A percentile compares a stretch with the other conserved stretches of the same genome.
Conservation (phyloP, 768 basidiomycete genomes). For the Coprinellus micaceus region DNA sequence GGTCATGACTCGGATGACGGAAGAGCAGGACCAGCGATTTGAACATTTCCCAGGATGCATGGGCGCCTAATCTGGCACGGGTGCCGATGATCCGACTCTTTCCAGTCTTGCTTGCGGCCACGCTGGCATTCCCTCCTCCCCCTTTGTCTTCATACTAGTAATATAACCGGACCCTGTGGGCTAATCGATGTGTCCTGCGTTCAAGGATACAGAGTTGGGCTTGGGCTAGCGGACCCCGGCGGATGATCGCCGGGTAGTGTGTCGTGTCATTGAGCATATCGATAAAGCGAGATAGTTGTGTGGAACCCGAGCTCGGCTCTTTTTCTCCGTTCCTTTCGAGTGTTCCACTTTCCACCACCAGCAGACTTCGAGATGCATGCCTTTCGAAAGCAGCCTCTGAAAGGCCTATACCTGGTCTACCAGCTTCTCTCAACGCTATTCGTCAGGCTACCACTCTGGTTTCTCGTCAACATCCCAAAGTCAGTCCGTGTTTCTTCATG, state of each 20-base stretch:
- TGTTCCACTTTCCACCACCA: too few relatives aligned
- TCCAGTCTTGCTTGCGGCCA: neutral
- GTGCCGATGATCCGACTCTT: neutral
- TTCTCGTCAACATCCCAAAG: slow-evolving; percentile 36
- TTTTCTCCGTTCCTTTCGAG: too few relatives aligned
- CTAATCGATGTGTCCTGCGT: too few relatives aligned
- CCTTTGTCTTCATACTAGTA: too few relatives aligned
- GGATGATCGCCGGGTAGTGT: too few relatives aligned
- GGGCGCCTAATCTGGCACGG: too few relatives aligned
- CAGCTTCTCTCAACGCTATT: slow-evolving; percentile 36
- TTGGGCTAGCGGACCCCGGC: too few relatives aligned
- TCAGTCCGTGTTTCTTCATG: slow-evolving; percentile 14
- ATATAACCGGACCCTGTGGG: too few relatives aligned
- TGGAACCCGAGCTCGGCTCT: too few relatives aligned
- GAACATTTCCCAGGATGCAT: neutral
- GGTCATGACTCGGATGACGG: slow-evolving; percentile 21
- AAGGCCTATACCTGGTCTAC: slow-evolving; percentile 44
- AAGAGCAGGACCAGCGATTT: neutral
- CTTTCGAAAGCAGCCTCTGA: slow-evolving; percentile 46
- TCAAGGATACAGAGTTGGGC: too few relatives aligned
- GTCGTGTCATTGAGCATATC: too few relatives aligned
- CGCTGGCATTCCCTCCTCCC: neutral
- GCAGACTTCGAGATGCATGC: slow-evolving; percentile 17
- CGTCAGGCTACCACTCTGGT: slow-evolving; percentile 48
- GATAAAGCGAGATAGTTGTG: too few relatives aligned